Evolutionary conservation across 2,329 filamentous ascomycete species (phyloP).

Genomic region (Pseudogymnoascus sp.): DNA sequence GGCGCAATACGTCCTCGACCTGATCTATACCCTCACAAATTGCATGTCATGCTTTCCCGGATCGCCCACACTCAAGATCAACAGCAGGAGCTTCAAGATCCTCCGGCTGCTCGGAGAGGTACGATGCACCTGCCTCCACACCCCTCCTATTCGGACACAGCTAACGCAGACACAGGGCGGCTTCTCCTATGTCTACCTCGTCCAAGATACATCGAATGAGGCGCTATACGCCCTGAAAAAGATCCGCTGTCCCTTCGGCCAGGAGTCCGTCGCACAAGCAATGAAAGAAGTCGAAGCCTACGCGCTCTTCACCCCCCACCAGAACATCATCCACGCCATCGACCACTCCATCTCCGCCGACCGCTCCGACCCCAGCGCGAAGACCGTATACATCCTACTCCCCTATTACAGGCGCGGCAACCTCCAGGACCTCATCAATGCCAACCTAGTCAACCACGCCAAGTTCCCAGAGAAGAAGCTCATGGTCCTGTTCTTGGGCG

Average conservation of each 20-base stretch:
- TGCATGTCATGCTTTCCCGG: slow-evolving; percentile 96
- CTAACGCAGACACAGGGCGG: slow-evolving; percentile 55
- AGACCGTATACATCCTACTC: slow-evolving; percentile 93
- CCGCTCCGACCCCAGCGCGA: slow-evolving; percentile 57
- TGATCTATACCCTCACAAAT: slow-evolving; percentile 85
- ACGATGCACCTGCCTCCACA: slow-evolving; percentile 23
- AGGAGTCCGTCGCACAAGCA: slow-evolving; percentile 88
- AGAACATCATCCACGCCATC: slow-evolving; percentile 77
- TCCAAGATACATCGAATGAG: slow-evolving; percentile 78
- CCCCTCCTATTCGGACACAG: not conserved
- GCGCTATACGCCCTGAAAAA: slow-evolving; percentile 94
- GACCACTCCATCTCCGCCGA: slow-evolving; percentile 78
- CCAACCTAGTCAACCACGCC: slow-evolving; percentile 92
- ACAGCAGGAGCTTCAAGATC: slow-evolving; percentile 91
- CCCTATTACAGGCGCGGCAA: slow-evolving; percentile 95
- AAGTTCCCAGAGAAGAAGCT: slow-evolving; percentile 79
- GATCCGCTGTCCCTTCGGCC: slow-evolving; percentile 95
- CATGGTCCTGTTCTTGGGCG: slow-evolving; percentile 84
- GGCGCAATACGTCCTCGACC: slow-evolving; percentile 78
- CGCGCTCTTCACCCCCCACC: slow-evolving; percentile 72
- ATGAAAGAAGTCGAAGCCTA: slow-evolving; percentile 98
- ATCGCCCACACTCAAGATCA: slow-evolving; percentile 90
- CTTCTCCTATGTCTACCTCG: slow-evolving; percentile 98
- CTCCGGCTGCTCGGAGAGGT: slow-evolving; percentile 87
- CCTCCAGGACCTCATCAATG: slow-evolving; percentile 96